These are phyloP conservation scores for Podospora didyma DNA, from an alignment of 495 filamentous ascomycete species.

Conservation along the genomic window DNA sequence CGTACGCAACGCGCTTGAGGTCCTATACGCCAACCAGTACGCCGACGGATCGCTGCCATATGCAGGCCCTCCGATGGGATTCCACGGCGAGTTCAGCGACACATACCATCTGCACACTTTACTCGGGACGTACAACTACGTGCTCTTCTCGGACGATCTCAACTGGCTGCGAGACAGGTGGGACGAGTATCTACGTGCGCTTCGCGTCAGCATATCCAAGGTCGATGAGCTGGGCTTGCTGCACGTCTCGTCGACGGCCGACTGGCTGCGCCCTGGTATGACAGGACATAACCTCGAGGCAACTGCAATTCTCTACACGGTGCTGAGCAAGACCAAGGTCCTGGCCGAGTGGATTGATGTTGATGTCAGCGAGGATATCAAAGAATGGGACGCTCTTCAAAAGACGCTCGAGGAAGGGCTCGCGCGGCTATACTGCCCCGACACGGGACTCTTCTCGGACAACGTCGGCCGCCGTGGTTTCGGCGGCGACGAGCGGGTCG, in stretches of 20 bases:
- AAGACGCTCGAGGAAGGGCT: slow-evolving; percentile 20
- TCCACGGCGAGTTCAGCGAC: slow-evolving; percentile 49
- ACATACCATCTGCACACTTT: slow-evolving; percentile 62
- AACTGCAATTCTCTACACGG: slow-evolving; percentile 30
- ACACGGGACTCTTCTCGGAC: slow-evolving; percentile 28
- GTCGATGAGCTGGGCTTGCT: slow-evolving; percentile 47
- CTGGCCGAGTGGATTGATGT: slow-evolving; percentile 27
- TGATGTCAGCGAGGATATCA: neutral
- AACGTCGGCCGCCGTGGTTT: slow-evolving; percentile 27
- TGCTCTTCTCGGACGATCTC: slow-evolving; percentile 54
- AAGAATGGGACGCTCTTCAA: slow-evolving; percentile 14
- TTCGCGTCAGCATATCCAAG: slow-evolving; percentile 49
- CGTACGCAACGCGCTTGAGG: slow-evolving; percentile 43
- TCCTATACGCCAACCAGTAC: slow-evolving; percentile 42
- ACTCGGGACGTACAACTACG: slow-evolving; percentile 57
- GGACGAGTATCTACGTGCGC: slow-evolving; percentile 45
- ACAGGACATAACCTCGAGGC: slow-evolving; percentile 49
- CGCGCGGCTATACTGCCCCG: slow-evolving; percentile 25
- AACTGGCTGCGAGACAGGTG: slow-evolving; percentile 47
- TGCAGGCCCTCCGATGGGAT: slow-evolving; percentile 55
- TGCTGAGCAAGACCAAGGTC: slow-evolving; percentile 28
- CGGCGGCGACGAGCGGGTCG: slow-evolving; percentile 18
- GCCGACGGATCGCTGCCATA: slow-evolving; percentile 51
- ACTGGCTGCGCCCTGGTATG: slow-evolving; percentile 53
- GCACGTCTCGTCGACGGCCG: slow-evolving; percentile 49